These are phyloP conservation scores for Rutidosis leptorrhynchoides DNA, from an alignment of 129 eudicot species.

Conservation along the genomic window DNA sequence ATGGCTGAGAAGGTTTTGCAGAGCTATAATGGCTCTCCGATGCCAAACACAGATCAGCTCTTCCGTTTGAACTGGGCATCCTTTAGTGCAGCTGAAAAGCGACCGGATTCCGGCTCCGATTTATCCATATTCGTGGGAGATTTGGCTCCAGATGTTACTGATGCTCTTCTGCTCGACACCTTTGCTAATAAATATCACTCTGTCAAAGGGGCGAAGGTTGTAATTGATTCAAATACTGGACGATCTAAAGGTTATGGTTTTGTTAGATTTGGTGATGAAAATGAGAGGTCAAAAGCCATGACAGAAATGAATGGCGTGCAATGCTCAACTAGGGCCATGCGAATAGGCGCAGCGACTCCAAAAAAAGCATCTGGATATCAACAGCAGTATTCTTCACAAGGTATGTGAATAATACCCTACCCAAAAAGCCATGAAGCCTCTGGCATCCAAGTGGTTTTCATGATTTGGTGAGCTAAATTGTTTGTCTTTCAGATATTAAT, in stretches of 20 bases:
- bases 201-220: slow-evolving; percentile 85
- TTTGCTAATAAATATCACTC: slow-evolving; percentile 71
- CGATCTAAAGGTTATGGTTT: slow-evolving; percentile 90
- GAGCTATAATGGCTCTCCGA: slow-evolving; percentile 49
- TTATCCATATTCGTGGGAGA: slow-evolving; percentile 88
- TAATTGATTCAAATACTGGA: slow-evolving; percentile 68
- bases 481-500: background rate
- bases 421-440: too few relatives aligned
- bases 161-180: slow-evolving; percentile 61
- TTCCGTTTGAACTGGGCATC: slow-evolving; percentile 90
- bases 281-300: slow-evolving; percentile 72
- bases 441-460: background rate
- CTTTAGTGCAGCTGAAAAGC: slow-evolving; percentile 73
- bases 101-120: slow-evolving; percentile 61
- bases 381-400: slow-evolving; percentile 60
- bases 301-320: slow-evolving; percentile 81
- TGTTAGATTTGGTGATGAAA: too few relatives aligned
- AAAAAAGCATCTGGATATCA: slow-evolving; percentile 57
- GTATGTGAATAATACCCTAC: too few relatives aligned
- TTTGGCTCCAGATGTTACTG: slow-evolving; percentile 81
- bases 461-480: too few relatives aligned
- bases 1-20: slow-evolving; percentile 79
- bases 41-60: slow-evolving; percentile 75
- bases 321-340: slow-evolving; percentile 83
- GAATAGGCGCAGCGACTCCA: slow-evolving; percentile 83